phyloP scores from a whole-genome alignment of 2,329 filamentous ascomycete genomes.

The Ambrosiella cleistominuta region DNA sequence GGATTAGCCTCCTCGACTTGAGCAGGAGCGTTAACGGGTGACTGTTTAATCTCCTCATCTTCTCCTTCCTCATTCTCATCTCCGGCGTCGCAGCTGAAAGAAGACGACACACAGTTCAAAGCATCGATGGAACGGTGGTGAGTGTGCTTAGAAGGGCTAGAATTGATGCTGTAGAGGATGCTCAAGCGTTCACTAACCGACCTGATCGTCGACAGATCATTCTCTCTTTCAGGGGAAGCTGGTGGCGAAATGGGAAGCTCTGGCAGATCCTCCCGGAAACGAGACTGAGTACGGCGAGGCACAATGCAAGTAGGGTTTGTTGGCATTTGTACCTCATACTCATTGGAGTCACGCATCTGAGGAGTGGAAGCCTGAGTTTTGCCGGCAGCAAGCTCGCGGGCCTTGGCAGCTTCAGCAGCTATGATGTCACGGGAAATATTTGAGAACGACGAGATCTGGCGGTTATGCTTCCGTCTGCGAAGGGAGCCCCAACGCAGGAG shows the following conservation, averaged over 20 bases:
- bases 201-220: conserved; percentile 11
- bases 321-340: conserved; percentile 17
- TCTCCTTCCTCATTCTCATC: conserved; percentile 16
- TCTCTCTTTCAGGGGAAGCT: conserved; percentile 33
- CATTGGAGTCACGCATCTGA: conserved; percentile 12
- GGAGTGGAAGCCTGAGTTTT: not conserved
- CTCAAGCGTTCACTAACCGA: conserved; percentile 11
- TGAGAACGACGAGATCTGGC: not conserved
- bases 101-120: conserved; percentile 4
- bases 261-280: conserved; percentile 80
- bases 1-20: conserved; percentile 13
- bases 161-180: conserved; percentile 9
- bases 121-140: conserved; percentile 12
- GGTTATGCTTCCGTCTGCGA: conserved; percentile 18
- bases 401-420: conserved; percentile 19
- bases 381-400: conserved; percentile 27
- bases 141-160: conserved; percentile 1
- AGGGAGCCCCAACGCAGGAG: conserved; percentile 14
- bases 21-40: not conserved
- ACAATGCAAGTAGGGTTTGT: conserved; percentile 25
- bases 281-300: conserved; percentile 69
- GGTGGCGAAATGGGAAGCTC: conserved; percentile 76
- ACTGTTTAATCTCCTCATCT: not conserved
- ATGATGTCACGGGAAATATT: conserved; percentile 20
- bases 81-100: conserved; percentile 11